phyloP scores from a whole-genome alignment of 1,284 basidiomycete genomes.

The Puccinia novopanici region DNA sequence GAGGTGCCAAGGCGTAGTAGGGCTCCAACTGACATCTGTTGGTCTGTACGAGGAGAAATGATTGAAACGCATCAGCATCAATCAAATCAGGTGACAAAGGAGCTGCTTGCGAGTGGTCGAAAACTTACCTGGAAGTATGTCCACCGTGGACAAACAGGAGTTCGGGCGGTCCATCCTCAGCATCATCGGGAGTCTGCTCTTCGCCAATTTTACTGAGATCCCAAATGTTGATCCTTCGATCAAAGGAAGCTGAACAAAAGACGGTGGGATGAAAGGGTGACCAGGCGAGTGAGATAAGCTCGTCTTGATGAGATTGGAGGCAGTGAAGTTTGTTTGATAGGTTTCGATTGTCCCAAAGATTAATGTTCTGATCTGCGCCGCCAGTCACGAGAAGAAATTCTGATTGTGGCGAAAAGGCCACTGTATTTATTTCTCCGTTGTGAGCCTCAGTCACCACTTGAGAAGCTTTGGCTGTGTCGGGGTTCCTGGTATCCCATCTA shows the following conservation, averaged over 20 bases:
- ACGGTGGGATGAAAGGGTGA: conserved; percentile 87
- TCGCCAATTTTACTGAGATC: conserved; percentile 88
- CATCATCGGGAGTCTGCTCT: conserved; percentile 95
- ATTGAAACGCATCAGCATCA: conserved; percentile 51
- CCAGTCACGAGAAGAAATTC: conserved; percentile 88
- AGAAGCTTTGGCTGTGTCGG: conserved; percentile 67
- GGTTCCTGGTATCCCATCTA: conserved; percentile 88
- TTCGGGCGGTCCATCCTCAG: conserved; percentile 93
- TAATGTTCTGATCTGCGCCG: conserved; percentile 87
- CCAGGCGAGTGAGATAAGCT: conserved; percentile 91
- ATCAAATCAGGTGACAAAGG: background rate
- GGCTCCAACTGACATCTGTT: conserved; percentile 64
- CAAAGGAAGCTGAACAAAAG: conserved; percentile 88
- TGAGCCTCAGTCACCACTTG: conserved; percentile 77
- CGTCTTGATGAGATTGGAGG: conserved; percentile 91
- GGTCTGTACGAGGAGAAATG: conserved; percentile 63
- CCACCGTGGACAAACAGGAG: conserved; percentile 83
- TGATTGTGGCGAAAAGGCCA: conserved; percentile 82
- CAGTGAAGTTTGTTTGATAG: conserved; percentile 80
- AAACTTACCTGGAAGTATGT: conserved; percentile 51
- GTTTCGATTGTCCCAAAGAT: conserved; percentile 83
- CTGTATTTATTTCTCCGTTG: conserved; percentile 83
- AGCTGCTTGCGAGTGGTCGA: background rate
- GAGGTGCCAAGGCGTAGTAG: conserved; percentile 80
- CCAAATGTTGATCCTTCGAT: conserved; percentile 93